phyloP scores from a whole-genome alignment of 2,329 filamentous ascomycete genomes.

The Aspergillus sp. region DNA sequence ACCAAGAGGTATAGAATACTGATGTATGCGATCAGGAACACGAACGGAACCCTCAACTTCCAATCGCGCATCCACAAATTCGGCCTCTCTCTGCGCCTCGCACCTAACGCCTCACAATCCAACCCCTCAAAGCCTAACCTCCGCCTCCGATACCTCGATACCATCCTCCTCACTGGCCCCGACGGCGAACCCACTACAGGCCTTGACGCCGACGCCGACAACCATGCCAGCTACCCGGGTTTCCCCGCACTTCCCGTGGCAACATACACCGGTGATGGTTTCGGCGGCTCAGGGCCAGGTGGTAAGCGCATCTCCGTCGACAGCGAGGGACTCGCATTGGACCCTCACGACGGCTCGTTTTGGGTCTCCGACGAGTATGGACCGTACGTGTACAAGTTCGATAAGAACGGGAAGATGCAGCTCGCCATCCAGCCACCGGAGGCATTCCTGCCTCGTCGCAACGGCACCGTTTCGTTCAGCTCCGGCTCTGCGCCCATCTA shows the following conservation, averaged over 20 bases:
- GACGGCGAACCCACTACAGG: conserved; percentile 55
- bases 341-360: conserved; percentile 49
- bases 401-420: conserved; percentile 49
- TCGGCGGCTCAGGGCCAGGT: conserved; percentile 53
- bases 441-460: conserved; percentile 57
- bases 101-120: conserved; percentile 42
- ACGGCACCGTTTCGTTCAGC: conserved; percentile 54
- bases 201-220: conserved; percentile 52
- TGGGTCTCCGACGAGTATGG: conserved; percentile 67
- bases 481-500: conserved; percentile 58
- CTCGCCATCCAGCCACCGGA: conserved; percentile 56
- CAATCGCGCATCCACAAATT: conserved; percentile 63
- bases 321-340: conserved; percentile 58
- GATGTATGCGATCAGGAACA: conserved; percentile 45
- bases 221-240: conserved; percentile 46
- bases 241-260: conserved; percentile 57
- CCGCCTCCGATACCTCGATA: conserved; percentile 54
- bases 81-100: conserved; percentile 49
- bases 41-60: conserved; percentile 60
- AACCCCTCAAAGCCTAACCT: conserved; percentile 54
- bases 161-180: conserved; percentile 56
- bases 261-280: conserved; percentile 60
- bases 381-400: conserved; percentile 61
- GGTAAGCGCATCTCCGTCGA: conserved; percentile 55
- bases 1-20: no score